Evolutionary conservation across 768 basidiomycete genomes (phyloP).

Genomic region (Cystobasidium tubakii): DNA sequence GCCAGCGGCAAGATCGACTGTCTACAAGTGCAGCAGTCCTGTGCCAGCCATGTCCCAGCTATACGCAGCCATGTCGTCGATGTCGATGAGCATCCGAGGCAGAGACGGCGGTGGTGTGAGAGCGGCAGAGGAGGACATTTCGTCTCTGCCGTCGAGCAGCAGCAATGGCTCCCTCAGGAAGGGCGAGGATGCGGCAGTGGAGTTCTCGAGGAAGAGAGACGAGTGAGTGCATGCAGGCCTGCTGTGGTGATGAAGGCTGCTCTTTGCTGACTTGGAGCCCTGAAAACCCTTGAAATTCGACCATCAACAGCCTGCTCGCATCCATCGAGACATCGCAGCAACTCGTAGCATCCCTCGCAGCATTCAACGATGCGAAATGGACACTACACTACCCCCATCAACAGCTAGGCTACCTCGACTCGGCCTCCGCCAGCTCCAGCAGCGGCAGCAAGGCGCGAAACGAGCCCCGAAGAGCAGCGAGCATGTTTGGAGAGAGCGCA

Average conservation of each 20-base stretch:
- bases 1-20: background rate
- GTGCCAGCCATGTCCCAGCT: constrained; percentile 14
- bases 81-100: constrained; percentile 13
- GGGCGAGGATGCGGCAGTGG: constrained; percentile 31
- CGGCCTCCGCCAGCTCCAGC: constrained; percentile 36
- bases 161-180: background rate
- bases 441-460: background rate
- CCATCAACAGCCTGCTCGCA: constrained; percentile 60
- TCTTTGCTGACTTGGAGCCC: constrained; percentile 5
- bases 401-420: constrained; percentile 50
- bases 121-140: background rate
- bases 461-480: constrained; percentile 57
- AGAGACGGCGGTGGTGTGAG: too few species aligned
- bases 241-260: background rate
- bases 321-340: constrained; percentile 69
- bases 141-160: background rate
- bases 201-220: constrained; percentile 36
- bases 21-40: background rate
- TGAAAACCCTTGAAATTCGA: background rate
- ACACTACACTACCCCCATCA: constrained; percentile 76
- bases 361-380: constrained; percentile 82
- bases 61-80: constrained; percentile 16
- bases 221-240: constrained; percentile 25
- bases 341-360: constrained; percentile 64
- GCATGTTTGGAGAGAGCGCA: constrained; percentile 54